phyloP scores from a whole-genome alignment of 2,329 filamentous ascomycete species.

The Pyricularia sp. region DNA sequence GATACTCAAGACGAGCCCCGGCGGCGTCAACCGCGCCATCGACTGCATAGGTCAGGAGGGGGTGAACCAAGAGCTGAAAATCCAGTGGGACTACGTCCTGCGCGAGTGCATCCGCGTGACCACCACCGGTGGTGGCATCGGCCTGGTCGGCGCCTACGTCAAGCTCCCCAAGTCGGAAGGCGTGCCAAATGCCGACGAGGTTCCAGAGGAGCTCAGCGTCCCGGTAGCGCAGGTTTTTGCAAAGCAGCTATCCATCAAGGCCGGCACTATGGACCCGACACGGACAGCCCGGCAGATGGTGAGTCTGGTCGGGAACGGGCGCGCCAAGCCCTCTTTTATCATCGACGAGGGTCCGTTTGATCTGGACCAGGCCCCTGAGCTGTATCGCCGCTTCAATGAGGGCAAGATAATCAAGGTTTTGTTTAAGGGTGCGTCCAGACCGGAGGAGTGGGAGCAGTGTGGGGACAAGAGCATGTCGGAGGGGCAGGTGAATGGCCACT shows the following conservation, averaged over 20 bases:
- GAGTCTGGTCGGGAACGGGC: constrained; percentile 15
- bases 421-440: background rate
- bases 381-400: constrained; percentile 17
- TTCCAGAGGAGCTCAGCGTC: constrained; percentile 9
- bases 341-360: constrained; percentile 14
- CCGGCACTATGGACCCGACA: constrained; percentile 8
- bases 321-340: constrained; percentile 18
- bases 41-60: constrained; percentile 13
- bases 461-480: background rate
- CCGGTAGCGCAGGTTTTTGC: constrained; percentile 13
- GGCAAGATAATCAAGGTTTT: constrained; percentile 15
- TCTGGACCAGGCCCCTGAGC: constrained; percentile 18
- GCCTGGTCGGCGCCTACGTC: constrained; percentile 14
- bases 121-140: constrained; percentile 13
- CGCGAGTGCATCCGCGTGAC: constrained; percentile 12
- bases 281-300: constrained; percentile 11
- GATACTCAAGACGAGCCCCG: constrained; percentile 11
- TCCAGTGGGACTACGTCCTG: constrained; percentile 12
- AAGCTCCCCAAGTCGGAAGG: constrained; percentile 7
- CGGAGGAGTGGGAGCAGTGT: constrained; percentile 1
- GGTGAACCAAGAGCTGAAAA: constrained; percentile 12
- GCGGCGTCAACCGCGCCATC: constrained; percentile 12
- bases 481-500: too few species aligned
- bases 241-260: constrained; percentile 10
- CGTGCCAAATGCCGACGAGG: constrained; percentile 9